Conservation (phyloP, 176 grass and related monocot species). For the Puccinellia tenuiflora region DNA sequence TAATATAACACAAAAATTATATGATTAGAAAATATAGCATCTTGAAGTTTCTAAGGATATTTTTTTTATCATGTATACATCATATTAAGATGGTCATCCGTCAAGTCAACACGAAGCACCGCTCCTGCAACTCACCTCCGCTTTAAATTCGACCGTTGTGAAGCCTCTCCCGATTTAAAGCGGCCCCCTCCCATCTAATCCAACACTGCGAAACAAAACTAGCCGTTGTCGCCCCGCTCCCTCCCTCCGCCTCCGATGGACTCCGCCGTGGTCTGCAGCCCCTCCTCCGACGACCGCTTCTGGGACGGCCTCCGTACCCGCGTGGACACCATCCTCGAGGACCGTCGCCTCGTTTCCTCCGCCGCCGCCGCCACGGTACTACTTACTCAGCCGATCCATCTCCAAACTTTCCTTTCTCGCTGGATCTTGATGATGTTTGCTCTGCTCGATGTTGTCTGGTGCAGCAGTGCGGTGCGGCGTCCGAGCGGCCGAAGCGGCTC, state of each 20-base stretch:
- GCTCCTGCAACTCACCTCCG: not conserved
- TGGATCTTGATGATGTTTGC: not conserved
- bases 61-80: too few species aligned
- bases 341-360: constrained; percentile 26
- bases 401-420: not conserved
- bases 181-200: not conserved
- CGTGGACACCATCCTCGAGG: constrained; percentile 70
- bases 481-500: constrained; percentile 66
- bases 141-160: constrained; percentile 38
- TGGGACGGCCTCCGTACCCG: constrained; percentile 71
- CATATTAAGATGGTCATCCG: too few species aligned
- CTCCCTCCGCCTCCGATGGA: constrained; percentile 41
- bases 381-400: not conserved
- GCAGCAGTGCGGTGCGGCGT: constrained; percentile 38
- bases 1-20: too few species aligned
- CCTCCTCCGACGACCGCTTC: constrained; percentile 68
- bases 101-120: too few species aligned
- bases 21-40: too few species aligned
- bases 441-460: not conserved
- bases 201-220: not conserved
- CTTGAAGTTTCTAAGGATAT: too few species aligned
- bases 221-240: constrained; percentile 29
- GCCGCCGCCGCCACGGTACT: not conserved
- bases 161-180: constrained; percentile 10
- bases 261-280: constrained; percentile 40